Percentiles rank a stretch among this genome's conserved stretches.
phyloP scores from a whole-genome alignment of 352 stramenopile genomes.

The Globisporangium abappressorium region DNA sequence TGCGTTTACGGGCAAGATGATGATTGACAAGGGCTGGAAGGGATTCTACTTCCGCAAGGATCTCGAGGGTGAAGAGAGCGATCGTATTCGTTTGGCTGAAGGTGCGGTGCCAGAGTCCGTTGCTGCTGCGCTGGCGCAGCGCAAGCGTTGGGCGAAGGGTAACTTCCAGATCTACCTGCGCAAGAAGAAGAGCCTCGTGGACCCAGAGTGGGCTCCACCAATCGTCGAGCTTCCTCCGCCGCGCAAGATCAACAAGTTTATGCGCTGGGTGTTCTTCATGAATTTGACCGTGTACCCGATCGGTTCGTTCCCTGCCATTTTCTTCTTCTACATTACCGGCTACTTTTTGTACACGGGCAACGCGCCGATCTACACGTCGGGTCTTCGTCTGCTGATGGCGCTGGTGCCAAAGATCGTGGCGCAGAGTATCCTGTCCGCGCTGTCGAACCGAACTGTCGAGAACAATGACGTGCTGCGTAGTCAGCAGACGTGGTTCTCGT shows the following conservation, averaged over 20 bases:
- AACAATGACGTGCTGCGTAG: slow-evolving; percentile 72
- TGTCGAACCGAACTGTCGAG: slow-evolving; percentile 71
- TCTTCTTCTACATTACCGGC: slow-evolving; percentile 75
- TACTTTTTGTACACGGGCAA: slow-evolving; percentile 78
- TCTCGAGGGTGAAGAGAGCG: slow-evolving; percentile 62
- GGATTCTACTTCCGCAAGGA: slow-evolving; percentile 78
- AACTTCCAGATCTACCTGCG: slow-evolving; percentile 75
- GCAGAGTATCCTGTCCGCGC: slow-evolving; percentile 61
- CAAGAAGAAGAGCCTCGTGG: background rate
- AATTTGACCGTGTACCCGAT: slow-evolving; percentile 77
- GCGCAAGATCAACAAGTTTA: slow-evolving; percentile 51
- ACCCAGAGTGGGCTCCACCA: slow-evolving; percentile 8
- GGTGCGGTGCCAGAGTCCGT: slow-evolving; percentile 66
- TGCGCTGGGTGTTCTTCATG: slow-evolving; percentile 82
- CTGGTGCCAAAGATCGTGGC: slow-evolving; percentile 72
- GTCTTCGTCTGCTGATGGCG: slow-evolving; percentile 61
- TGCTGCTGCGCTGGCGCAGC: slow-evolving; percentile 52
- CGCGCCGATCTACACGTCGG: slow-evolving; percentile 67
- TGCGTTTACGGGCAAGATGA: slow-evolving; percentile 74
- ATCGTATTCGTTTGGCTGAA: slow-evolving; percentile 68
- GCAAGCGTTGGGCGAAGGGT: slow-evolving; percentile 75
- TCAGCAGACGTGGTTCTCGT: slow-evolving; percentile 79
- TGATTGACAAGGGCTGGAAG: slow-evolving; percentile 70
- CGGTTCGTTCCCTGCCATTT: slow-evolving; percentile 66
- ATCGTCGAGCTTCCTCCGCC: slow-evolving; percentile 7